phyloP scores from a whole-genome alignment of 2,329 filamentous ascomycete genomes.

The Pyricularia grisea region DNA sequence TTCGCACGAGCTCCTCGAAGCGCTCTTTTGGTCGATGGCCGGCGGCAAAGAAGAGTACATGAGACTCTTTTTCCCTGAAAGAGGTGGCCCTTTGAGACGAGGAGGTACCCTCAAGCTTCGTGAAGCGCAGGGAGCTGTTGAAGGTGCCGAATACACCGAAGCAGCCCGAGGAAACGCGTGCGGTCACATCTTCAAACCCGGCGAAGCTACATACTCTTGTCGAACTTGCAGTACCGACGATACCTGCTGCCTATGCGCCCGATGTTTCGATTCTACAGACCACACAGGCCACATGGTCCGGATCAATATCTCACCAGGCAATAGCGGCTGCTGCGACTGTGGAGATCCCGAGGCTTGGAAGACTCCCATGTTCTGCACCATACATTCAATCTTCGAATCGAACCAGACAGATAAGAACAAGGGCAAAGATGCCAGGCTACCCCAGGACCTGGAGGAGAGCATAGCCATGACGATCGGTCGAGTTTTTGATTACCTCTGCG shows the following conservation, averaged over 20 bases:
- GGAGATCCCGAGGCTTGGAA: conserved; percentile 94
- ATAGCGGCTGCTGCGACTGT: conserved; percentile 67
- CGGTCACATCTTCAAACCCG: conserved; percentile 92
- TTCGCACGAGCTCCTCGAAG: conserved; percentile 60
- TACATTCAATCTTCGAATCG: conserved; percentile 62
- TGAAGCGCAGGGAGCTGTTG: conserved; percentile 82
- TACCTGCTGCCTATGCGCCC: conserved; percentile 88
- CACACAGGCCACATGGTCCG: conserved; percentile 89
- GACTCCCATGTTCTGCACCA: conserved; percentile 79
- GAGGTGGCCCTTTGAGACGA: conserved; percentile 50
- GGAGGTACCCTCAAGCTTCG: conserved; percentile 63
- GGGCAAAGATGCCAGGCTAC: conserved; percentile 52
- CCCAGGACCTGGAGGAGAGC: conserved; percentile 64
- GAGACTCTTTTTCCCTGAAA: conserved; percentile 69
- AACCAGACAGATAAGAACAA: conserved; percentile 45
- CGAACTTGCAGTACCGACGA: conserved; percentile 91
- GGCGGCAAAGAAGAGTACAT: conserved; percentile 67
- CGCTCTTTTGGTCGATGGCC: conserved; percentile 81
- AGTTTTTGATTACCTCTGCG: conserved; percentile 88
- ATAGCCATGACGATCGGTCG: conserved; percentile 81
- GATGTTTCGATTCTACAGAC: conserved; percentile 91
- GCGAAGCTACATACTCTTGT: conserved; percentile 90
- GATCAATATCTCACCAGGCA: conserved; percentile 39
- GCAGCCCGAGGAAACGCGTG: conserved; percentile 87
- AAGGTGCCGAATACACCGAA: conserved; percentile 90